Evolutionary conservation across 257 asterid species (phyloP), one percentile per base, ranked within the genome.

Genomic region (Solanum phureja): DNA sequence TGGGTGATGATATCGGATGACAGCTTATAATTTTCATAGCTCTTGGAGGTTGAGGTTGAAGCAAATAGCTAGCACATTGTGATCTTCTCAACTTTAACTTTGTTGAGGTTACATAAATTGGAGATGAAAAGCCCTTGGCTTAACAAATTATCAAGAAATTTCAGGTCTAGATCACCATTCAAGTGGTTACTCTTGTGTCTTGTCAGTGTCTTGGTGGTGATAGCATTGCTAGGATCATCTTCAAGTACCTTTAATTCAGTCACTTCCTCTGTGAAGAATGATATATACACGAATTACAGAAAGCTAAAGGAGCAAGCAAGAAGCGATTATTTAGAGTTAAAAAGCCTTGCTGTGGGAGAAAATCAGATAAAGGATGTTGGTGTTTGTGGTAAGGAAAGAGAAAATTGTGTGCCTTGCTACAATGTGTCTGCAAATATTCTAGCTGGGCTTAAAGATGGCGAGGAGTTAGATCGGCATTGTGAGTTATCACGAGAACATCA

Each of bases 101-200:
- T 88, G 66, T 35, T 83, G 88, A 87, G 90, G 91, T 87, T 92
- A 75, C 82, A 88, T 87, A 86, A 74, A 89, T 75, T 88, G 93
- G 98, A 95, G 92, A 97, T 96, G 99, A 97, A 96, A 97, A 94
- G 97, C 93, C 88, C 92, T 90, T 96, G 95, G 98, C 88, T 88
- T 88, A 95, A 93, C 85, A 97, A 92, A 90, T 86, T 93, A 52
- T 86, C 91, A 56, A 58, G 91, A 87, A 66, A 88, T 85, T 89
- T 95, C 49, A 94, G 98, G 89, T 94, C 93, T 72, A 92, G 96
- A 92, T 96, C 93, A 73, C 96, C 96, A 24, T 90, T 89, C 87
- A 94, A 94, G 89, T 94, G 98, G 98, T 87, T 94, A 90, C 91
- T 97, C 68, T 83, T 96, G 89, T 94, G 93, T 93, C 86, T 94